Percentiles rank a stretch among this genome's conserved stretches.
Evolutionary conservation across 306 rosid genomes (phyloP).

Genomic region (Cucurbita pepo): DNA sequence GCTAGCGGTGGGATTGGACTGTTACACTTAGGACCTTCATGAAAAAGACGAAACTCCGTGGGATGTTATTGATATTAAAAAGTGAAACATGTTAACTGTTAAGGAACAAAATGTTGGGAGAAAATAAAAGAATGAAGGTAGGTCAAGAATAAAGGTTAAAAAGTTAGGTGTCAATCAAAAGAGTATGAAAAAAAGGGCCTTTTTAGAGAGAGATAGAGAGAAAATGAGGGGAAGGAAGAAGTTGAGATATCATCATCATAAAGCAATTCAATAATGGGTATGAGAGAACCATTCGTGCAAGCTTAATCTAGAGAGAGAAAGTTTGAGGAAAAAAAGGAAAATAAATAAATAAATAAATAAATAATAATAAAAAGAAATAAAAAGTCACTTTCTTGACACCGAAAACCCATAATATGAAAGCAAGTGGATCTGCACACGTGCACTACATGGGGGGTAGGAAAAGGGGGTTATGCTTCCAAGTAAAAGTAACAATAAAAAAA

Average conservation of each 20-base stretch:
- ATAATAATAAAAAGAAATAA: not conserved
- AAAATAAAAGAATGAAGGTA: not conserved
- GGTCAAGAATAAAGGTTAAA: not conserved
- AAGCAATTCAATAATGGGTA: constrained; percentile 13
- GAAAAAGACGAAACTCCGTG: not conserved
- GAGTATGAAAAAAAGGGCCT: not conserved
- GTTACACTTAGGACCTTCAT: no score
- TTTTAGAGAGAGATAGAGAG: not conserved
- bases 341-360: not conserved
- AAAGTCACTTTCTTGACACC: constrained; percentile 31
- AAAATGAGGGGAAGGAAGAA: not conserved
- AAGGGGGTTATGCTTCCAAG: not conserved
- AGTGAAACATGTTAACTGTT: not conserved
- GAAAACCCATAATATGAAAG: constrained; percentile 28
- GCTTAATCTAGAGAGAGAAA: constrained; percentile 19
- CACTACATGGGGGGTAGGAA: constrained; percentile 16
- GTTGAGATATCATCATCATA: constrained; percentile 28
- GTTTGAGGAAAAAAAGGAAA: not conserved
- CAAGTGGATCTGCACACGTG: constrained; percentile 52
- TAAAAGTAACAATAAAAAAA: not conserved
- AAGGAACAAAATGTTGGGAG: not conserved
- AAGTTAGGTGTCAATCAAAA: not conserved
- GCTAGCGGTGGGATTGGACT: no score
- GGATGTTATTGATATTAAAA: not conserved
- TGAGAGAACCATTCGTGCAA: constrained; percentile 51